Percentiles rank a stretch among this genome's conserved stretches.
These are phyloP conservation scores for Syzygium oleosum DNA, from an alignment of 345 rosid genomes.

Conservation along the genomic window DNA sequence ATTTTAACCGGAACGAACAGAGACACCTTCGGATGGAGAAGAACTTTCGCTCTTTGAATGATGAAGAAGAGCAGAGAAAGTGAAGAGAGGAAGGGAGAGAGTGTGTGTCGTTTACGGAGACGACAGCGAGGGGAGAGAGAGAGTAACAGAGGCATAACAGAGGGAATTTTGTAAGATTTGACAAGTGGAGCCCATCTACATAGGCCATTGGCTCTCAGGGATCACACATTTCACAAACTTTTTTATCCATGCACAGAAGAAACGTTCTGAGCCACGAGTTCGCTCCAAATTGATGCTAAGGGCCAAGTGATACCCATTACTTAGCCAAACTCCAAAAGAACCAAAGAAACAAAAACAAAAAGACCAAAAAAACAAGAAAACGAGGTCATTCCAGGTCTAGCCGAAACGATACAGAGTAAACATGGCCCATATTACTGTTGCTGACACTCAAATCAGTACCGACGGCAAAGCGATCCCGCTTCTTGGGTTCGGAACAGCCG, in stretches of 20 bases:
- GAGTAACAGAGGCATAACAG: neutral
- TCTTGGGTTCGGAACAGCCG: conserved; percentile 12
- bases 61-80: neutral
- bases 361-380: neutral
- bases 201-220: neutral
- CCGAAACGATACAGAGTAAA: neutral
- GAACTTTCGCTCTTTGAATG: neutral
- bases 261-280: neutral
- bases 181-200: neutral
- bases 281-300: neutral
- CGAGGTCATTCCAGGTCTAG: neutral
- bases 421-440: neutral
- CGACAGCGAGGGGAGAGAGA: neutral
- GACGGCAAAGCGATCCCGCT: conserved; percentile 1
- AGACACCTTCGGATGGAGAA: neutral
- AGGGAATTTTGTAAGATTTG: neutral
- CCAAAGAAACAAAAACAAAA: neutral
- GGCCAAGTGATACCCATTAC: neutral
- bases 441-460: neutral
- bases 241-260: neutral
- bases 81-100: neutral
- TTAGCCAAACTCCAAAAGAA: neutral
- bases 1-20: neutral
- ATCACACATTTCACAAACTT: neutral
- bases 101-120: neutral